These are phyloP conservation scores for Lactarius quietus DNA, from an alignment of 768 basidiomycete genomes.

Conservation along the genomic window DNA sequence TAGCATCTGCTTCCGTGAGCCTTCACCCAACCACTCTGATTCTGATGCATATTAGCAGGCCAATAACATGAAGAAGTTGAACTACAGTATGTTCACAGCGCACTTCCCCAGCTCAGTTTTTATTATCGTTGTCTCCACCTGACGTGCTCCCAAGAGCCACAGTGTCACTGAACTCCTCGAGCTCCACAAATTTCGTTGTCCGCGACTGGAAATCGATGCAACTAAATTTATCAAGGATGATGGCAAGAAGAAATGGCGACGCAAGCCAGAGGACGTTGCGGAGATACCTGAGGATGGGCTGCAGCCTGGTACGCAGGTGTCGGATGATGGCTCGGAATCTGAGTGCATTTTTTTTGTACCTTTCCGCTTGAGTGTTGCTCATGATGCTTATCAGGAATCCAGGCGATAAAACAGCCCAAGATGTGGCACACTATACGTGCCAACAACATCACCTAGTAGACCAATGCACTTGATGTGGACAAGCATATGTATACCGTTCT, in stretches of 20 bases:
- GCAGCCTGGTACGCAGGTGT: slow-evolving; percentile 42
- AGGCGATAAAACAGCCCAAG: too few relatives aligned
- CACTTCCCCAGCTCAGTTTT: background rate
- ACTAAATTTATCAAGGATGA: too few relatives aligned
- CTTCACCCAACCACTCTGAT: slow-evolving; percentile 38
- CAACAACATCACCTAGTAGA: slow-evolving; percentile 97
- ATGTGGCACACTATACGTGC: slow-evolving; percentile 62
- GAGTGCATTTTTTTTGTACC: slow-evolving; percentile 43
- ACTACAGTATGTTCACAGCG: slow-evolving; percentile 46
- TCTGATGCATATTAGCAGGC: slow-evolving; percentile 23
- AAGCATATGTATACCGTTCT: too few relatives aligned
- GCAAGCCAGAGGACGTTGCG: slow-evolving; percentile 40
- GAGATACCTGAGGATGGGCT: slow-evolving; percentile 55
- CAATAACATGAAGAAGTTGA: slow-evolving; percentile 35
- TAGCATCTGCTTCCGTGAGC: slow-evolving; percentile 43
- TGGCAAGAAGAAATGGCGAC: slow-evolving; percentile 38
- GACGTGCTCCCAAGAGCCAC: slow-evolving; percentile 13
- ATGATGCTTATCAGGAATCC: too few relatives aligned
- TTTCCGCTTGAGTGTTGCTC: too few relatives aligned
- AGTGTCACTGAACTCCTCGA: too few relatives aligned
- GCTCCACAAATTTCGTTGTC: too few relatives aligned
- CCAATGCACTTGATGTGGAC: slow-evolving; percentile 87
- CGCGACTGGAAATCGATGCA: too few relatives aligned
- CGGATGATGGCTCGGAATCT: slow-evolving; percentile 44
- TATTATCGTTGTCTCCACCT: background rate